Base-by-base conservation (phyloP, 1,284 basidiomycete species). In the Tylopilus sp. region DNA sequence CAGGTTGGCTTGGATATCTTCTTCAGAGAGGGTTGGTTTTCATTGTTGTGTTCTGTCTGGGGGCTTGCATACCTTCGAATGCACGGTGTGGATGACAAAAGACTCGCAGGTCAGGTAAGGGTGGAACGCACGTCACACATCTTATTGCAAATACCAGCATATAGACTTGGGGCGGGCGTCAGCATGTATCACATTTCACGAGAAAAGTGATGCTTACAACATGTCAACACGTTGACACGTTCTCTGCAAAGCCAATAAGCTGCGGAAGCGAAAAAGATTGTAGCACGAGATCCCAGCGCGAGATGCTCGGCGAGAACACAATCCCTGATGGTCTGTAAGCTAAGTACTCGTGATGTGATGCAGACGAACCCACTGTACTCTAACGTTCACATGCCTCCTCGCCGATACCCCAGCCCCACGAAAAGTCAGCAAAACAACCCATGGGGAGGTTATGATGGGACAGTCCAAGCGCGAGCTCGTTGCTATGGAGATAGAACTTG, bases 81-180 rank as follows among this genome's bases (percentile, higher is more conserved):
- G 18, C n/a, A 32, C 15, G 38, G 22, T 9, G 56, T 19, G 10
- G 26, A 13, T 9, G 18, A 52, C 39, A 33, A 33, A 36, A 36
- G 12, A 29, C 29, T 29, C 29, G 29, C 29, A 36, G 36, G 36
- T 10, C 36, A 36, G 12, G 36, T 36, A 13, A 13, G 8, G 51
- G 56, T 56, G 57, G 29, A 10, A 82, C 91, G 61, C 72, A 95
- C 95, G 79, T 96, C 95, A 72, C 95, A 97, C 93, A 95, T 95
- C 51, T 83, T 82, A 64, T 91, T 79, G 72, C 95, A 97, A 69
- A 94, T 90, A 95, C 53, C 88, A 87, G 72, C 95, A 95, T 63
- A 96, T 90, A 4, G 85, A 83, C 92, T 94, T 56, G 36, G 36
- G 18, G 59, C 7, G 29, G 7, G 13, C 1, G 32, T 69, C 54